Base-by-base conservation (phyloP, 371 early-diverging fungal genomes). In the Mucor piriformis region DNA sequence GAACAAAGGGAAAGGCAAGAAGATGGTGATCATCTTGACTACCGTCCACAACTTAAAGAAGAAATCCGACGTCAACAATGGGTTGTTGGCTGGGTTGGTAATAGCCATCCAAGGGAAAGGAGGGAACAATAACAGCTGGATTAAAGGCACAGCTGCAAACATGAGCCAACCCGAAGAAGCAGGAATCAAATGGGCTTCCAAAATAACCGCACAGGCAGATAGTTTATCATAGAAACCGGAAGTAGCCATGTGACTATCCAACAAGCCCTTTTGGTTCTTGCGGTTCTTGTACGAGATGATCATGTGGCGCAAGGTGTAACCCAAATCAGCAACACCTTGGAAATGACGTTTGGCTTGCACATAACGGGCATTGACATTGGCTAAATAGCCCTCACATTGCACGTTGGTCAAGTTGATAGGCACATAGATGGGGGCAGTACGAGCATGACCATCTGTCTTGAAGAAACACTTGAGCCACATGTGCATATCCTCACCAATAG, bases 401-500 rank as follows among this genome's bases (percentile, higher is more conserved):
- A 92, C 88, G 66, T 90, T 90, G 66, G 88, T 86, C 25, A 83
- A 70, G 29, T 88, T 89, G 63, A 88, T 87, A 13, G 92, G 92
- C 0, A 88, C 87, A 59, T 74, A 88, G 66, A 92, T 88, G 18
- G 89, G 81, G 23, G 79, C 83, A 50, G 84, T 82, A 47, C 83
- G 80, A n/a, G 85, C 83, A 18, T 72, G 68, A 23, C 89, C 90
- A 59, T 82, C 77, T 42, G 90, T 89, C 59, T 83, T 80, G 69
- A 88, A 89, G 69, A 88, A 92, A 63, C 88, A 88, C 72, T 91
- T 91, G 20, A 92, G 76, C 80, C 83, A 85, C 92, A 92, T 92
- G 72, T 92, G 92, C 86, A 92, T 83, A 67, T 92, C 92, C 64
- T 92, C 92, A 40, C 91, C 92, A 34, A 91, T 85, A 18, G 90